These are phyloP conservation scores for Wickerhamomyces mucosus DNA, from an alignment of 805 yeast species.

Conservation along the genomic window DNA sequence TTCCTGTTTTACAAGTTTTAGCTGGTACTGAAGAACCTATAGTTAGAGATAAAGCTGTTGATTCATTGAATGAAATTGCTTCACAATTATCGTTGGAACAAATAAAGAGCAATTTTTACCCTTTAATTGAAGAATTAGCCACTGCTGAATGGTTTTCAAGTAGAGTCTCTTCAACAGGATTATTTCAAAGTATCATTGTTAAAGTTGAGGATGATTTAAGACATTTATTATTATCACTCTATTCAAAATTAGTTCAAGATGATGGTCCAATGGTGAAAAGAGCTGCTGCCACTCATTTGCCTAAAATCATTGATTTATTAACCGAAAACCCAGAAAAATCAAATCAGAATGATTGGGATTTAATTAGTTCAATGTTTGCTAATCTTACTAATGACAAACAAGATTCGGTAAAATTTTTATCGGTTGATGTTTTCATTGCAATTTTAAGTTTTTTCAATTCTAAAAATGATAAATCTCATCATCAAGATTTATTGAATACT, in stretches of 20 bases:
- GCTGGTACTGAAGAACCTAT: constrained; percentile 94
- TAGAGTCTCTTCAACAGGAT: constrained; percentile 85
- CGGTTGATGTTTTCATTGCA: constrained; percentile 81
- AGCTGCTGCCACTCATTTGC: constrained; percentile 82
- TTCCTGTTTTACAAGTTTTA: constrained; percentile 63
- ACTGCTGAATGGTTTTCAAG: constrained; percentile 92
- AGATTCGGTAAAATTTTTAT: constrained; percentile 86
- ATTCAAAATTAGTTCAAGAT: constrained; percentile 66
- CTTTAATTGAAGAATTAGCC: constrained; percentile 67
- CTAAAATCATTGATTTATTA: constrained; percentile 57
- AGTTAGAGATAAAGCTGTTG: constrained; percentile 91
- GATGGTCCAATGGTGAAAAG: constrained; percentile 98
- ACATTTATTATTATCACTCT: constrained; percentile 54
- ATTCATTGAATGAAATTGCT: constrained; percentile 67
- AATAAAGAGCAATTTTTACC: constrained; percentile 56
- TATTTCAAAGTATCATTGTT: constrained; percentile 61
- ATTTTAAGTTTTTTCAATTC: constrained; percentile 61
- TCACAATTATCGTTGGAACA: constrained; percentile 53
- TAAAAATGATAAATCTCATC: constrained; percentile 47
- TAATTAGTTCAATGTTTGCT: constrained; percentile 75
- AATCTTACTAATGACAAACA: constrained; percentile 74
- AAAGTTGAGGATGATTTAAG: constrained; percentile 48
- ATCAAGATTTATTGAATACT: constrained; percentile 51
- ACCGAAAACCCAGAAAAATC: constrained; percentile 35
- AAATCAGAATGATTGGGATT: constrained; percentile 61